Conservation (phyloP, 1,284 basidiomycete species). For the Coniferiporia sulphurascens region DNA sequence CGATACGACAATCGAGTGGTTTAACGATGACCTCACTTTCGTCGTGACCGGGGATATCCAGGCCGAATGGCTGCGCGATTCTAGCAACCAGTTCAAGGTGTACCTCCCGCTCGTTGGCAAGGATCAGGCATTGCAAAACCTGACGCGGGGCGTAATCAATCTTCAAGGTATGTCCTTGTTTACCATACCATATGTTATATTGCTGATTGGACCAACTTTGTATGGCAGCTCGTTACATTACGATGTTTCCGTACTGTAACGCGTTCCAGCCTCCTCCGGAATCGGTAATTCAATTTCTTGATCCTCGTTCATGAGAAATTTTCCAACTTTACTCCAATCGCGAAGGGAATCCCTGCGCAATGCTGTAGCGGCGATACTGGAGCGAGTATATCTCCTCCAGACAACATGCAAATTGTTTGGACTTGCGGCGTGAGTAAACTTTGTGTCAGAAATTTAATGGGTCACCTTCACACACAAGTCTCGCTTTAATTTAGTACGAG, state of each 20-base stretch:
- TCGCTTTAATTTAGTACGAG: slow-evolving; percentile 23
- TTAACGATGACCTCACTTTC: slow-evolving; percentile 15
- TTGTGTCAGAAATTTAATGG: no score
- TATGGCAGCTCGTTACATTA: slow-evolving; percentile 22
- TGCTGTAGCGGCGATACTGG: slow-evolving; percentile 11
- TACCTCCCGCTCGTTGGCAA: slow-evolving; percentile 21
- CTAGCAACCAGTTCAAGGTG: slow-evolving; percentile 22
- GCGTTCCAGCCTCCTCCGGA: slow-evolving; percentile 26
- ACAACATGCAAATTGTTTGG: slow-evolving; percentile 8
- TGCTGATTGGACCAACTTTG: background rate
- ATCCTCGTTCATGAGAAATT: background rate
- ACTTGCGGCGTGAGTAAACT: slow-evolving; percentile 5
- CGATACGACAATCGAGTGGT: slow-evolving; percentile 25
- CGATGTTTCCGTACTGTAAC: slow-evolving; percentile 25
- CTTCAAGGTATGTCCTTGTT: slow-evolving; percentile 19
- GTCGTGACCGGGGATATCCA: slow-evolving; percentile 12
- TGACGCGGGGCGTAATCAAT: slow-evolving; percentile 22
- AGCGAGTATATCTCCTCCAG: slow-evolving; percentile 4
- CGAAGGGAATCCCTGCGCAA: slow-evolving; percentile 18
- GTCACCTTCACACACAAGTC: background rate
- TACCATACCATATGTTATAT: background rate
- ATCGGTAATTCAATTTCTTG: slow-evolving; percentile 11
- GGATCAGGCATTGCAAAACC: slow-evolving; percentile 19
- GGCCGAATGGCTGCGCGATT: slow-evolving; percentile 24
- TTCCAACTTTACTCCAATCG: background rate